Evolutionary conservation across 192 early-diverging fungal species (phyloP).

Genomic region (Mortierella hygrophila): DNA sequence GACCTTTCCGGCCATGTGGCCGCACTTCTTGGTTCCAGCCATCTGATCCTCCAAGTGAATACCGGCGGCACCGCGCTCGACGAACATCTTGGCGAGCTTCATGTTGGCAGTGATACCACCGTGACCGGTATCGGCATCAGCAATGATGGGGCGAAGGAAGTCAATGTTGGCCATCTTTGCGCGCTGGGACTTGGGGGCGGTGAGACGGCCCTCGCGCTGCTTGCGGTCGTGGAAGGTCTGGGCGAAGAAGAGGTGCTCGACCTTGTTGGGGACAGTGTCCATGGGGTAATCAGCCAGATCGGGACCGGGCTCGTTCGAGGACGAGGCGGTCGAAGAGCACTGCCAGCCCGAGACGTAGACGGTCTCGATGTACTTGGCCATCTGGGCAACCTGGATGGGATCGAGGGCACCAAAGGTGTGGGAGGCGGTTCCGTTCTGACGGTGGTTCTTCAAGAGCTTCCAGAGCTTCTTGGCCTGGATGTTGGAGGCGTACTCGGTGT

Average conservation of each 20-base stretch:
- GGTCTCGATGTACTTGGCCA: constrained; percentile 97
- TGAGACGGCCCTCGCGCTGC: constrained; percentile 91
- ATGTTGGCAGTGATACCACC: constrained; percentile 98
- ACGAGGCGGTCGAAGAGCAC: constrained; percentile 94
- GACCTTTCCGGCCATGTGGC: constrained; percentile 99
- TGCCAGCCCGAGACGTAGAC: constrained; percentile 99
- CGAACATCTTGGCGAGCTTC: constrained; percentile 98
- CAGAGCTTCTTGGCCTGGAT: constrained; percentile 95
- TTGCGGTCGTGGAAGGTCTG: constrained; percentile 98
- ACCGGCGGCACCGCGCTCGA: constrained; percentile 96
- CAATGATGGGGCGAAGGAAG: constrained; percentile 95
- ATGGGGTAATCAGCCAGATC: constrained; percentile 99
- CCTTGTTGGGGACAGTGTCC: constrained; percentile 98
- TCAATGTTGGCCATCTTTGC: constrained; percentile 81
- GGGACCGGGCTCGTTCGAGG: constrained; percentile 96
- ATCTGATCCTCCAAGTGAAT: constrained; percentile 95
- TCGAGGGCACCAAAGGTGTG: constrained; percentile 97
- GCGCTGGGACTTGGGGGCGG: constrained; percentile 74
- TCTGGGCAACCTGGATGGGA: constrained; percentile 94
- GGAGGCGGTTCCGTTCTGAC: constrained; percentile 82
- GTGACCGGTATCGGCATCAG: constrained; percentile 98
- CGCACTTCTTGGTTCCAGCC: constrained; percentile 98
- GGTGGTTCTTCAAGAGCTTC: constrained; percentile 83
- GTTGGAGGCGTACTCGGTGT: constrained; percentile 83
- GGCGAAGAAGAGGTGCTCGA: constrained; percentile 97